Evolutionary conservation across 2,329 filamentous ascomycete species (phyloP).

Genomic region (Xylariaceae sp.): DNA sequence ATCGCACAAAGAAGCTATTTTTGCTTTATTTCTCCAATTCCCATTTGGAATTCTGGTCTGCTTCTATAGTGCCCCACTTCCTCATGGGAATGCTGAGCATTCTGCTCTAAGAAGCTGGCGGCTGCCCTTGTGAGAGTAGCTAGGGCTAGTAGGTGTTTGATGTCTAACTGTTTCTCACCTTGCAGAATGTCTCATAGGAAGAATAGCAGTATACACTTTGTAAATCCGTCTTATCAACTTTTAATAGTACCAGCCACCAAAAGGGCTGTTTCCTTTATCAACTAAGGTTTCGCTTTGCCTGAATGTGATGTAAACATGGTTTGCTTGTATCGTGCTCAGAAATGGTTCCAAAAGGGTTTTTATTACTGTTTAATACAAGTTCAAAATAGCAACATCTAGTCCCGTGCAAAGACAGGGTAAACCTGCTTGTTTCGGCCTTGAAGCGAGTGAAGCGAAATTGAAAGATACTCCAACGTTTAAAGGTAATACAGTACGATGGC

Average conservation of each 20-base stretch:
- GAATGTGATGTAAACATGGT: background rate
- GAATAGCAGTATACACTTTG: constrained; percentile 45
- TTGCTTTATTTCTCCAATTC: constrained; percentile 25
- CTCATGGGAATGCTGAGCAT: constrained; percentile 9
- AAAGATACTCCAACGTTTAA: constrained; percentile 12
- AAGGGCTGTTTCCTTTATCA: constrained; percentile 2
- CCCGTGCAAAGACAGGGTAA: background rate
- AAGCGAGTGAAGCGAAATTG: constrained; percentile 11
- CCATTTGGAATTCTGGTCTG: constrained; percentile 17
- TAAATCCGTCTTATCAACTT: constrained; percentile 43
- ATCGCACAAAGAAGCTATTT: constrained; percentile 30
- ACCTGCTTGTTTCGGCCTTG: constrained; percentile 6
- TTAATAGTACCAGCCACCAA: constrained; percentile 40
- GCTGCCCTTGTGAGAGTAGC: constrained; percentile 22
- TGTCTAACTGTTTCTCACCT: constrained; percentile 35
- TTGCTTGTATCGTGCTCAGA: background rate
- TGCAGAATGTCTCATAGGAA: constrained; percentile 37
- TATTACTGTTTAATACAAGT: background rate
- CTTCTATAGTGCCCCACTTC: constrained; percentile 8
- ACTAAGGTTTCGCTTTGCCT: background rate
- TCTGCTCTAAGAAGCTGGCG: constrained; percentile 13
- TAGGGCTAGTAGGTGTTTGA: constrained; percentile 34
- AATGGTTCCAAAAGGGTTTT: background rate
- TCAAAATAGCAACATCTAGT: background rate
- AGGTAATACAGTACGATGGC: constrained; percentile 18